phyloP scores from a whole-genome alignment of 2,329 filamentous ascomycete species.

The Exophiala bonariae region DNA sequence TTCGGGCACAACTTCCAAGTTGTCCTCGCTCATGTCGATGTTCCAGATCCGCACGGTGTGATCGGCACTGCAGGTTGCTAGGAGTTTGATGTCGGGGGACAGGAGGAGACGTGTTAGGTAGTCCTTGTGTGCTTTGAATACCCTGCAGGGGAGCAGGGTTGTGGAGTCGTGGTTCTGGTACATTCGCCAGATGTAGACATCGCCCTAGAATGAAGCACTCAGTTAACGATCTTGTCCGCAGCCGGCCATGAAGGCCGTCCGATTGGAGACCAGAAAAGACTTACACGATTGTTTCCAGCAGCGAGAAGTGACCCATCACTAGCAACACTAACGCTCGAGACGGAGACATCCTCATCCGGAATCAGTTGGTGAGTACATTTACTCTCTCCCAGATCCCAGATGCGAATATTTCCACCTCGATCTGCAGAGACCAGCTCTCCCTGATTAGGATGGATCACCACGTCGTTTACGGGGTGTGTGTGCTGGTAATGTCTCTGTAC shows the following conservation, averaged over 20 bases:
- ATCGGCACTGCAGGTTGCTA: constrained; percentile 90
- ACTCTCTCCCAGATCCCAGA: constrained; percentile 97
- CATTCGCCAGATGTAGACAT: constrained; percentile 96
- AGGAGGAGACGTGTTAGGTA: constrained; percentile 91
- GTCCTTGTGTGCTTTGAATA: constrained; percentile 86
- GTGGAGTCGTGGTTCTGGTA: constrained; percentile 80
- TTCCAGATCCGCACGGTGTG: constrained; percentile 97
- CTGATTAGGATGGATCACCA: constrained; percentile 99
- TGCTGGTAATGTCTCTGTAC: constrained; percentile 94
- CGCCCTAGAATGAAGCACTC: constrained; percentile 64
- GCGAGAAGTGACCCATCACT: constrained; percentile 91
- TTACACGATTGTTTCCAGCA: constrained; percentile 85
- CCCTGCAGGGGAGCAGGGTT: constrained; percentile 79
- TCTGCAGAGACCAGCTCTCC: constrained; percentile 98
- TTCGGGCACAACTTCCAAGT: constrained; percentile 29
- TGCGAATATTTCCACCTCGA: constrained; percentile 83
- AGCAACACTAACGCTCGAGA: constrained; percentile 92
- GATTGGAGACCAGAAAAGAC: too few species aligned
- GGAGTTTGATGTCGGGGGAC: constrained; percentile 88
- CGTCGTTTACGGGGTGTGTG: constrained; percentile 86
- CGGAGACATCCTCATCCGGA: constrained; percentile 90
- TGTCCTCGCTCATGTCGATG: constrained; percentile 67
- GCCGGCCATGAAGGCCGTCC: too few species aligned
- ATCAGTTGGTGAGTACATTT: constrained; percentile 96
- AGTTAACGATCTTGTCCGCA: too few species aligned